Percentiles rank a stretch among this genome's conserved stretches.
phyloP scores from a whole-genome alignment of 2,329 filamentous ascomycete species.

The Rhexocercosporidium sp. region DNA sequence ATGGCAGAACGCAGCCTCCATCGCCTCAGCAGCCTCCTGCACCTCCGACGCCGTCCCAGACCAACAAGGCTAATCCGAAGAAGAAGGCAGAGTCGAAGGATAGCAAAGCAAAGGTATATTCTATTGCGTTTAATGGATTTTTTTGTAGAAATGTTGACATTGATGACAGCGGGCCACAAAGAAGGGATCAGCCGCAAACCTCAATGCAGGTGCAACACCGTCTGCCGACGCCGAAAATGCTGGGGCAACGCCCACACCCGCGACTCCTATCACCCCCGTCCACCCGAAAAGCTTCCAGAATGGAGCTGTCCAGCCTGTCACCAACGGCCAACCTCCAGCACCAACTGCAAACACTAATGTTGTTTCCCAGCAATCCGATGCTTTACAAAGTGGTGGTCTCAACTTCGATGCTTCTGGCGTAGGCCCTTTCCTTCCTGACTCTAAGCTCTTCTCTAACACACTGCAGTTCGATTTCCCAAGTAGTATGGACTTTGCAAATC shows the following conservation, averaged over 20 bases:
- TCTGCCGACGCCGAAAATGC: constrained; percentile 65
- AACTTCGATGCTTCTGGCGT: constrained; percentile 48
- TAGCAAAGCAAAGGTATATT: constrained; percentile 70
- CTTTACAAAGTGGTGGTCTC: constrained; percentile 53
- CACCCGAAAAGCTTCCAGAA: constrained; percentile 57
- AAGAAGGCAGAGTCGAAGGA: constrained; percentile 89
- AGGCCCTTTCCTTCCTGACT: constrained; percentile 14
- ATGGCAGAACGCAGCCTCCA: constrained; percentile 62
- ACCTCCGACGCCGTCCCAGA: constrained; percentile 77
- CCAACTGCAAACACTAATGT: constrained; percentile 49
- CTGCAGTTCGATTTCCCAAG: constrained; percentile 38
- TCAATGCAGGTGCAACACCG: constrained; percentile 60
- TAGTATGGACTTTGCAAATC: constrained; percentile 60
- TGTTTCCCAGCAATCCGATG: constrained; percentile 53
- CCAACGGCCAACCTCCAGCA: constrained; percentile 47
- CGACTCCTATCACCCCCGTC: constrained; percentile 67
- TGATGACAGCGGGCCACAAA: constrained; percentile 47
- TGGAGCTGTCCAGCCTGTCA: constrained; percentile 48
- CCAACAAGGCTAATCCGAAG: constrained; percentile 75
- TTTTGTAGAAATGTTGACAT: constrained; percentile 44
- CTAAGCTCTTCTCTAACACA: constrained; percentile 21
- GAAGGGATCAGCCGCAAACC: constrained; percentile 67
- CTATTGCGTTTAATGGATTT: constrained; percentile 40
- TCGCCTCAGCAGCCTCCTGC: constrained; percentile 69
- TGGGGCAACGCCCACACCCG: constrained; percentile 62